Percentiles rank a stretch among this genome's conserved stretches.
These are phyloP conservation scores for Debaryomyces psychrophilus DNA, from an alignment of 1,139 yeast species.

Conservation along the genomic window DNA sequence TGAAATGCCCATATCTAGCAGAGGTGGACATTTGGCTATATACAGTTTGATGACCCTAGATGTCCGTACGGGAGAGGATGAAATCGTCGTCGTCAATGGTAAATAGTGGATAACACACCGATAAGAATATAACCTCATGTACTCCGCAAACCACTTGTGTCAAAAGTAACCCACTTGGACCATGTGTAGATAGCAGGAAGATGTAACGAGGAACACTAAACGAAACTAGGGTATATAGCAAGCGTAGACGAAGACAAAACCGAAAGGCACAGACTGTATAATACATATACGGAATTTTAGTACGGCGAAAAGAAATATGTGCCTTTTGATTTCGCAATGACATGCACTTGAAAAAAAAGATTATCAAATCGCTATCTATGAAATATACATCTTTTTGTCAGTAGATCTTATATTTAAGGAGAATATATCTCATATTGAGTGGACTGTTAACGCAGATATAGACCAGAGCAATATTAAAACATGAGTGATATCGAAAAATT, in stretches of 20 bases:
- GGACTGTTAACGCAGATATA: background rate
- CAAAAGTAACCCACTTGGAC: slow-evolving; percentile 1
- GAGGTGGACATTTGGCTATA: background rate
- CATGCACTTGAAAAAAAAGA: slow-evolving; percentile 14
- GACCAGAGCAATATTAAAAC: background rate
- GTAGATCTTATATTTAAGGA: slow-evolving; percentile 2
- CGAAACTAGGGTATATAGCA: background rate
- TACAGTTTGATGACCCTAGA: background rate
- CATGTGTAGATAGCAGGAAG: background rate
- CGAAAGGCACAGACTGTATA: slow-evolving; percentile 5
- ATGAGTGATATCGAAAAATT: slow-evolving; percentile 17
- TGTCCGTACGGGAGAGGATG: too few relatives aligned
- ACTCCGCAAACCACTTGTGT: background rate
- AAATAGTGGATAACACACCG: background rate
- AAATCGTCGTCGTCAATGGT: background rate
- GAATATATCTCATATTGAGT: background rate
- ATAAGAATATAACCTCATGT: background rate
- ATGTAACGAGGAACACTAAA: slow-evolving; percentile 1
- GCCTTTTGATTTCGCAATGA: slow-evolving; percentile 12
- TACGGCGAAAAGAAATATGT: slow-evolving; percentile 7
- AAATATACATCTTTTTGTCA: slow-evolving; percentile 1
- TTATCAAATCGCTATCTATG: slow-evolving; percentile 5
- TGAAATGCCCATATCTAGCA: too few relatives aligned
- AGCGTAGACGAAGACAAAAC: background rate
- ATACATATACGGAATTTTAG: slow-evolving; percentile 3